Percentiles rank a stretch among this genome's conserved stretches.
Conservation (phyloP, 805 yeast species). For the Yamadazyma takamatsuzukensis region DNA sequence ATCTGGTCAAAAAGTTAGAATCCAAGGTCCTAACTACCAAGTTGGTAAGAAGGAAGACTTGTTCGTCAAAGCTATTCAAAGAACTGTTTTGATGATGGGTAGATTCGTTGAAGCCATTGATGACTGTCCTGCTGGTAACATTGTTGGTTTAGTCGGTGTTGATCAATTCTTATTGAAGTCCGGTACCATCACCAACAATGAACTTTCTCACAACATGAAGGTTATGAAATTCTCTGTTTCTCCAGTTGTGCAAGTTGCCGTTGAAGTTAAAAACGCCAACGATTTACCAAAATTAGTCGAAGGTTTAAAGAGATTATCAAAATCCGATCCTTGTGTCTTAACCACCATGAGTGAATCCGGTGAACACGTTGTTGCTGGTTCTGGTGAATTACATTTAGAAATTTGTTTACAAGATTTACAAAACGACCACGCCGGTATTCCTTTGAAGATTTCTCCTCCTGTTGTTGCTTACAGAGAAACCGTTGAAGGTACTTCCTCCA, state of each 20-base stretch:
- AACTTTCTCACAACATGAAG: slow-evolving; percentile 98
- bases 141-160: slow-evolving; percentile 99
- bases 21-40: slow-evolving; percentile 99
- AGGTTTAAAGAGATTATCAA: slow-evolving; percentile 99
- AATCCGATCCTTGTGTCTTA: slow-evolving; percentile 99
- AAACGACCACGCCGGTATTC: slow-evolving; percentile 99
- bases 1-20: slow-evolving; percentile 99
- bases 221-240: slow-evolving; percentile 99
- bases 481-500: slow-evolving; percentile 88
- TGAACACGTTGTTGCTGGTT: slow-evolving; percentile 99
- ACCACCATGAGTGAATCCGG: slow-evolving; percentile 86
- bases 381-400: slow-evolving; percentile 99
- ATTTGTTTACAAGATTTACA: slow-evolving; percentile 94
- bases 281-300: slow-evolving; percentile 99
- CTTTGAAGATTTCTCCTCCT: slow-evolving; percentile 96
- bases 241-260: slow-evolving; percentile 99
- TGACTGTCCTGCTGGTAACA: slow-evolving; percentile 99
- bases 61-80: slow-evolving; percentile 95
- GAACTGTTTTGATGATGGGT: slow-evolving; percentile 99
- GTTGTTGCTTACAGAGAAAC: slow-evolving; percentile 99
- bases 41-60: slow-evolving; percentile 98
- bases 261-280: slow-evolving; percentile 98
- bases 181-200: slow-evolving; percentile 97
- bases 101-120: slow-evolving; percentile 96
- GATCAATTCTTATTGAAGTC: slow-evolving; percentile 99